Base-by-base conservation (phyloP, 1,284 basidiomycete species). In the Thelephora terrestris region DNA sequence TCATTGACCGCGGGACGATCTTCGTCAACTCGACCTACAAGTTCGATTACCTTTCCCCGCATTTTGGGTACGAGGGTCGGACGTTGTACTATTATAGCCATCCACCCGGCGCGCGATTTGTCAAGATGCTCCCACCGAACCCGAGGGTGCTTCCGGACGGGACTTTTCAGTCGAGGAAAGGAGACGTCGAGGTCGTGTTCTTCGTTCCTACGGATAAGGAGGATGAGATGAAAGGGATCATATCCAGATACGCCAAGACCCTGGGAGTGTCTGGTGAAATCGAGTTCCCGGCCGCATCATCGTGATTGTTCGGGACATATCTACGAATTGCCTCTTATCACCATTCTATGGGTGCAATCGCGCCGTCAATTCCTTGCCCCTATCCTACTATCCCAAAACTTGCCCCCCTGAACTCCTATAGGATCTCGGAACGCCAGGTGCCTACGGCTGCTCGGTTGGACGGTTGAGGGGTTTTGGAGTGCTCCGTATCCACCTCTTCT, bases 11-110 rank as follows among this genome's bases (percentile, higher is more conserved):
- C 49, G 53, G 9, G 17, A 50, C 29, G 17, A 52, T 52, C 51
- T 37, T 45, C 20, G 18, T 56, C 5, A 56, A 56, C 35, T 56
- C 55, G 20, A 56, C 55, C 2, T 54, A 23, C 34, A 56, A 53
- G 7, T 56, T 54, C 34, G 53, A 56, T 42, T 56, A 51, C 50
- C 47, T 49, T 5, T 54, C 55, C 5, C 51, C 55, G 7, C 55
- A 56, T 38, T 56, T 56, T 37, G 55, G 55, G 5, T 54, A 51
- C 45, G 48, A 49, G 16, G 49, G 46, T 38, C 27, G 49, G 37
- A 53, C 51, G 18, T 47, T 48, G 17, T 56, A 54, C 43, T 54
- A 34, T 47, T 53, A 56, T 27, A 54, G 53, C 18, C 10, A 47
- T 5, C 47, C 54, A 4, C 36, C 39, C 35, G 53, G 45, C 24